phyloP scores from a whole-genome alignment of 305 asterid species.

The Solanum hybrid region DNA sequence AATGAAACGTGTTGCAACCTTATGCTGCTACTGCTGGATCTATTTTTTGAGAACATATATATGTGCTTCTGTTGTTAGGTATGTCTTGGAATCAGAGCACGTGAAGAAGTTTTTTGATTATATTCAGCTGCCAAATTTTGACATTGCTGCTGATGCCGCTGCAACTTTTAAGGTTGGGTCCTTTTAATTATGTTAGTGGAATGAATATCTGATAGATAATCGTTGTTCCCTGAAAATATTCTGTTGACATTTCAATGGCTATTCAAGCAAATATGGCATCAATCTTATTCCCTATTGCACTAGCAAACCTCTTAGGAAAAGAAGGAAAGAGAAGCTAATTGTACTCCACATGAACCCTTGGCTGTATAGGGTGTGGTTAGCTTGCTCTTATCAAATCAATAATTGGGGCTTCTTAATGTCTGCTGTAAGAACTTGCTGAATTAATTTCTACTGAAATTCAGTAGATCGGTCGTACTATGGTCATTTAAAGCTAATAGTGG shows the following conservation, averaged over 20 bases:
- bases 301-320: not conserved
- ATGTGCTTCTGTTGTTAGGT: conserved; percentile 31
- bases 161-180: conserved; percentile 84
- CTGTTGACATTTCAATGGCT: not conserved
- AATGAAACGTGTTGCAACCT: not conserved
- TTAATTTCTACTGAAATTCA: not conserved
- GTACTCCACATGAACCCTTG: not conserved
- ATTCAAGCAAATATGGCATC: not conserved
- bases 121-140: conserved; percentile 80
- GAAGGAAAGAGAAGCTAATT: not conserved
- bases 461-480: not conserved
- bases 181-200: not conserved
- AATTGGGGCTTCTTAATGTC: not conserved
- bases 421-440: not conserved
- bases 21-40: not conserved
- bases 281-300: not conserved
- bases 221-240: not conserved
- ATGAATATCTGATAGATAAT: not conserved
- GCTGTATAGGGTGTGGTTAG: not conserved
- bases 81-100: conserved; percentile 86
- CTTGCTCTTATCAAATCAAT: not conserved
- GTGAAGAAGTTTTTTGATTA: conserved; percentile 79
- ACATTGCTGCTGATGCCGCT: conserved; percentile 89
- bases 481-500: not conserved
- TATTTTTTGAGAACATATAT: not conserved